Conservation (phyloP, 306 rosid genomes). For the Rosa multiflora region DNA sequence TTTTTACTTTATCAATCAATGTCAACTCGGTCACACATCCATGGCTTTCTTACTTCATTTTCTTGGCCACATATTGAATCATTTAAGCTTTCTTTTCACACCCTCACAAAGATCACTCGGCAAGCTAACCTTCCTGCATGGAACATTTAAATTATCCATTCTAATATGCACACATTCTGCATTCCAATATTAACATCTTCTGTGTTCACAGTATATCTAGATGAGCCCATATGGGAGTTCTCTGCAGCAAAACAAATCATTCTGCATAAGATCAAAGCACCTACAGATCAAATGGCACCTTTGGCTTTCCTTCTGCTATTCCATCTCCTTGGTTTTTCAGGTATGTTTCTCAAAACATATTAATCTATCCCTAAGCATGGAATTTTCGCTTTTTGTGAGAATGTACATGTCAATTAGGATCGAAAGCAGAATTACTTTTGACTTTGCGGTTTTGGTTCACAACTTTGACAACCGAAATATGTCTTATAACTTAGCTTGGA, state of each 20-base stretch:
- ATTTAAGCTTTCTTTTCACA: not conserved
- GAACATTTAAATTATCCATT: not conserved
- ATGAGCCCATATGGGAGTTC: not conserved
- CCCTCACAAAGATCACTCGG: slow-evolving; percentile 41
- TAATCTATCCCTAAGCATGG: not conserved
- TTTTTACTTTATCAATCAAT: not conserved
- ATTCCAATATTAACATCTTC: not conserved
- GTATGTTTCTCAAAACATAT: slow-evolving; percentile 28
- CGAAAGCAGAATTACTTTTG: not conserved
- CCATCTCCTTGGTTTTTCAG: slow-evolving; percentile 38
- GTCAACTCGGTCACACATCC: not conserved
- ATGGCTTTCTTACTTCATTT: not conserved
- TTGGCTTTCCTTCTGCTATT: slow-evolving; percentile 31
- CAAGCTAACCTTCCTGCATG: slow-evolving; percentile 6
- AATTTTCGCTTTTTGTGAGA: not conserved
- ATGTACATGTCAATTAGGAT: not conserved
- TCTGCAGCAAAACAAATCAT: not conserved
- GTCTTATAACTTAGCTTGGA: not conserved
- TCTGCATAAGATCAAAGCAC: not conserved
- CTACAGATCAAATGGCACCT: slow-evolving; percentile 31
- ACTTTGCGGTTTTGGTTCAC: not conserved
- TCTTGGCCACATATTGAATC: not conserved
- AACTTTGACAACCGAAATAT: not conserved
- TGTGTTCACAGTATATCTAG: not conserved
- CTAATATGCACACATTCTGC: not conserved